These are phyloP conservation scores for Ogataea paradorogensis DNA, from an alignment of 805 yeast species.

Conservation along the genomic window DNA sequence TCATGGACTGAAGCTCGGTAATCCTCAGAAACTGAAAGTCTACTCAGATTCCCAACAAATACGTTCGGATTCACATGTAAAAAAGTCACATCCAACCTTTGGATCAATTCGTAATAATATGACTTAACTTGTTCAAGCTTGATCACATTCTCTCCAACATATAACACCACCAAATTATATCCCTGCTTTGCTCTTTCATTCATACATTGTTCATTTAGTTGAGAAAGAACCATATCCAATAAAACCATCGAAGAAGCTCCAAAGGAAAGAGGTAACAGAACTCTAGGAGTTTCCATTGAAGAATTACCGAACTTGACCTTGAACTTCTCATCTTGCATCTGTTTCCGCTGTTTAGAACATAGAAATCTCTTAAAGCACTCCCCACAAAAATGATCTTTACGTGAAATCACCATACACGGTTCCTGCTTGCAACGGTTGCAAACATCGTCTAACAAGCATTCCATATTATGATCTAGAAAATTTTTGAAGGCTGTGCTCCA, in stretches of 20 bases:
- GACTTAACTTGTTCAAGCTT: background rate
- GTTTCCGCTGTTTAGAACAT: constrained; percentile 76
- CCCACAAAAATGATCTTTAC: constrained; percentile 66
- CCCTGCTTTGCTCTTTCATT: constrained; percentile 65
- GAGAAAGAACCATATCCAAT: constrained; percentile 60
- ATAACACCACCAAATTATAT: constrained; percentile 53
- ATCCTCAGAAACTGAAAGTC: constrained; percentile 35
- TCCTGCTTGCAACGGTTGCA: constrained; percentile 53
- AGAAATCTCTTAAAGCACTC: constrained; percentile 70
- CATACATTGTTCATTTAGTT: constrained; percentile 57
- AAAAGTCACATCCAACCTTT: constrained; percentile 35
- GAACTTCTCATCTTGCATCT: constrained; percentile 67
- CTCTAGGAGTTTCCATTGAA: constrained; percentile 36
- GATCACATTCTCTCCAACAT: constrained; percentile 39
- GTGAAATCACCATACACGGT: constrained; percentile 42
- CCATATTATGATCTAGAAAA: constrained; percentile 6
- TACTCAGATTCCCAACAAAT: constrained; percentile 35
- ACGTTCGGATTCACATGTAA: constrained; percentile 42
- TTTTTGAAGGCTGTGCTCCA: constrained; percentile 8
- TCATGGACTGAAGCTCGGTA: constrained; percentile 17
- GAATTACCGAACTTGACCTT: constrained; percentile 60
- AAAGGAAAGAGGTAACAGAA: constrained; percentile 63
- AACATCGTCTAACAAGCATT: constrained; percentile 5
- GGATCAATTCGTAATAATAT: constrained; percentile 9
- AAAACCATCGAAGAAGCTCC: constrained; percentile 66